Evolutionary conservation across 2,329 filamentous ascomycete species (phyloP), one percentile per base, ranked within the genome.

Genomic region (Ophiostoma perfectum): DNA sequence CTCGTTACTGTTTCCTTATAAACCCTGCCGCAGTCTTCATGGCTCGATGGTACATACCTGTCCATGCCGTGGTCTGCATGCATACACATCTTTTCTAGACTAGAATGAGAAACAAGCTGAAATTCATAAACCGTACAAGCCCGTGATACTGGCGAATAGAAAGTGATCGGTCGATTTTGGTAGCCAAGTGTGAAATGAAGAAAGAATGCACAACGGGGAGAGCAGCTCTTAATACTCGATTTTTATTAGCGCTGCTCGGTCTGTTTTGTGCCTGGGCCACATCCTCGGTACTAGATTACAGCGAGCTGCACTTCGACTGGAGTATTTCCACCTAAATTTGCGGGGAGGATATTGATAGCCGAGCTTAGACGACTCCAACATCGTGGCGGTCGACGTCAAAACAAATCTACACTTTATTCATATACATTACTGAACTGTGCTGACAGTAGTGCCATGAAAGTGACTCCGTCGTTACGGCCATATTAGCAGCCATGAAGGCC

Each of bases 271-370:
- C 58, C 36, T n/a, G 38, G 2, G 58, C 27, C 55, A 38, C 38
- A 52, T 41, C 12, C 60, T 64, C 62, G 62, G 62, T 45, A 64
- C 41, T 62, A 62, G 18, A 14, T 62, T 62, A 62, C 66, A 49
- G 58, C 45, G 60, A 66, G 47, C 14, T 60, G 6, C 55, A 42
- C 38, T 38, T 12, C 58, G 41, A 16, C 41, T 55, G 55, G 18
- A 42, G 41, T 45, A n/a, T 49, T 64, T 62, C 38, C 58, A 39
- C 36, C 58, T 41, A 41, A 41, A 49, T 44, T 64, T 69, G 67
- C 58, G 67, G 65, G 65, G 60, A 63, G 65, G 60, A 38, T 44
- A 64, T 58, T 2, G 2, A 67, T 67, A 63, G 62, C 68, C 68
- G 62, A 47, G 52, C 16, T 67, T 49, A 47, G 12, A 27, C 27